Evolutionary conservation across 768 basidiomycete genomes (phyloP).

Genomic region (Lyophyllum shimeji): DNA sequence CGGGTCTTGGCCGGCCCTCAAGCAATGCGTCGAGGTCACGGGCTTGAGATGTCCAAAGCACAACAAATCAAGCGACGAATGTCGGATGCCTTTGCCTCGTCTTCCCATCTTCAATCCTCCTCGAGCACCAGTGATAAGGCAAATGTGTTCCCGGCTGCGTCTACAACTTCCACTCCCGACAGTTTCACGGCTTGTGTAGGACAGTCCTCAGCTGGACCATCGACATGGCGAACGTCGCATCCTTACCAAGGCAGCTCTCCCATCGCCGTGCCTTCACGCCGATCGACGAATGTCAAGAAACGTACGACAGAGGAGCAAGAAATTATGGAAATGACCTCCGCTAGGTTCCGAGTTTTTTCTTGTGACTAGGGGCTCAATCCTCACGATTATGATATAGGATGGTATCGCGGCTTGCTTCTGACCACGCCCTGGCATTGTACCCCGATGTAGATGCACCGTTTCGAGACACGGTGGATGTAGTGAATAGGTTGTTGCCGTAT

Average conservation of each 20-base stretch:
- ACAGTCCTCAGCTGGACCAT: slow-evolving; percentile 26
- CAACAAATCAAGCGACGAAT: slow-evolving; percentile 41
- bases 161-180: slow-evolving; percentile 22
- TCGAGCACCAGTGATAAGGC: slow-evolving; percentile 20
- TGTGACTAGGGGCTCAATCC: neutral
- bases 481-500: slow-evolving; percentile 75
- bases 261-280: slow-evolving; percentile 18
- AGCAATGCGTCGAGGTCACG: slow-evolving; percentile 32
- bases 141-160: slow-evolving; percentile 15
- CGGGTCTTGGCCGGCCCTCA: slow-evolving; percentile 44
- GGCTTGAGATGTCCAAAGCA: slow-evolving; percentile 36
- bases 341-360: slow-evolving; percentile 36
- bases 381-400: slow-evolving; percentile 38
- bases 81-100: slow-evolving; percentile 38
- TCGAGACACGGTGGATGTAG: slow-evolving; percentile 54
- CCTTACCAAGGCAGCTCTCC: slow-evolving; percentile 7
- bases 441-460: slow-evolving; percentile 77
- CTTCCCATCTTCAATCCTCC: slow-evolving; percentile 29
- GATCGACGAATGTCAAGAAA: slow-evolving; percentile 29
- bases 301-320: slow-evolving; percentile 53
- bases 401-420: slow-evolving; percentile 52
- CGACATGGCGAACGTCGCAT: slow-evolving; percentile 26
- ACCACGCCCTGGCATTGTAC: slow-evolving; percentile 59
- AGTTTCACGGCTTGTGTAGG: slow-evolving; percentile 22
- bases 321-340: slow-evolving; percentile 43